Evolutionary conservation across 495 filamentous ascomycete genomes (phyloP).

Genomic region (Evernia prunastri): DNA sequence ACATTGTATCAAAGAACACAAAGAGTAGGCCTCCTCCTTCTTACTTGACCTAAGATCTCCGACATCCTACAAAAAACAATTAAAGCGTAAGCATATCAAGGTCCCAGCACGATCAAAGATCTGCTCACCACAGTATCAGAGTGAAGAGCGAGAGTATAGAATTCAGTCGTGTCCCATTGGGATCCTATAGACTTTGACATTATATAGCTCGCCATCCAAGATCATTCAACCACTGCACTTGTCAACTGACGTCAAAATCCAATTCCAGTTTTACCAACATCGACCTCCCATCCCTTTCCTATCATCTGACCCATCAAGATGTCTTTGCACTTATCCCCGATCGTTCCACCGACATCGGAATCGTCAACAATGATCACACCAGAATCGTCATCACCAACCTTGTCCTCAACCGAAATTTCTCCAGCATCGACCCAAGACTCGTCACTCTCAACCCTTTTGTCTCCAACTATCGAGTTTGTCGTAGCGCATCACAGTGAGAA

Average conservation of each 20-base stretch:
- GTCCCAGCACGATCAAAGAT: not conserved
- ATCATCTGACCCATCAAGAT: not conserved
- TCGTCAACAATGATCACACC: not conserved
- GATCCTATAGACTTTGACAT: not conserved
- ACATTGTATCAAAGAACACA: not conserved
- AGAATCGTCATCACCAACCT: not conserved
- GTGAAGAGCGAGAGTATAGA: not conserved
- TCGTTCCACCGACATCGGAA: not conserved
- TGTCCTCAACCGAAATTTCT: not conserved
- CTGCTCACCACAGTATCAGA: not conserved
- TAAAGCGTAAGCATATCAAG: not conserved
- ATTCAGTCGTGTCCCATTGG: not conserved
- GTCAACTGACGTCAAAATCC: not conserved
- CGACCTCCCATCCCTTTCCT: not conserved
- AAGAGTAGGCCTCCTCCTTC: not conserved
- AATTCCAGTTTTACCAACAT: not conserved
- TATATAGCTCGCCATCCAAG: not conserved
- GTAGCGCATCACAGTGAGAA: constrained; percentile 23
- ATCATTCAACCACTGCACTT: not conserved
- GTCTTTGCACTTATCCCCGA: not conserved
- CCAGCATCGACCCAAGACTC: not conserved
- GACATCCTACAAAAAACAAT: not conserved
- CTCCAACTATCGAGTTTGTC: constrained; percentile 17
- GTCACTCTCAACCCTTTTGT: not conserved
- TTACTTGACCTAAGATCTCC: not conserved